Base-by-base conservation (phyloP, 345 rosid species). In the Geranium brycei region DNA sequence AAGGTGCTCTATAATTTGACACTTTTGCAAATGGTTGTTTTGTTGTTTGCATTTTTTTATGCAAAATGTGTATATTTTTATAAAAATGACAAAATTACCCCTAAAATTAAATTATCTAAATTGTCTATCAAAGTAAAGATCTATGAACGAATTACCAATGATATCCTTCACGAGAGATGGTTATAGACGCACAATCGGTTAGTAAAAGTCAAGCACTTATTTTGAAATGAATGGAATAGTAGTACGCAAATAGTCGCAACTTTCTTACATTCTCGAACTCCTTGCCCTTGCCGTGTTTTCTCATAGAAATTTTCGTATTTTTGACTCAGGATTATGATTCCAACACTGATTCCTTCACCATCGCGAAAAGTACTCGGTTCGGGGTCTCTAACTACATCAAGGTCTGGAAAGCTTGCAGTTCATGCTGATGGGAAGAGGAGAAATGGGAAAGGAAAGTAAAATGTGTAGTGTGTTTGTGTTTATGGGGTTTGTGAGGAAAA, bases 251-350 rank as follows among this genome's bases (percentile, higher is more conserved):
- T 4, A 35, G 41, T 35, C 2, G 41, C 10, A 7, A 32, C 3
- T 32, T 32, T 32, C 38, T 32, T 32, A 2, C 38, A 41, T 56
- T 56, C 1, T 10, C 58, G 14, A 3, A 56, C 58, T 32, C 38
- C 38, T 2, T 2, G 6, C 3, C 38, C 38, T 32, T 32, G 38
- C 57, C 19, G 19, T 62, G 41, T 47, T 60, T 47, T 60, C 3
- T 55, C 31, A 16, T 23, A 15, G 8, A 32, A 30, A 23, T 7
- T 59, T 16, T 35, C 10, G 41, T 35, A 23, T 62, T 5, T 14
- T 11, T 4, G 4, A 41, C 5, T 51, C 58, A 83, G 91, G 87
- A 88, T 91, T 67, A 57, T 80, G 56, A 82, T 86, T 61, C 99
- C 97, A 51, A 82, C 95, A 35, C 68, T 83, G 3, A 35, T 35